Evolutionary conservation across 192 early-diverging fungal species (phyloP), one percentile per base, ranked within the genome.

Genomic region (Coemansia javaensis): DNA sequence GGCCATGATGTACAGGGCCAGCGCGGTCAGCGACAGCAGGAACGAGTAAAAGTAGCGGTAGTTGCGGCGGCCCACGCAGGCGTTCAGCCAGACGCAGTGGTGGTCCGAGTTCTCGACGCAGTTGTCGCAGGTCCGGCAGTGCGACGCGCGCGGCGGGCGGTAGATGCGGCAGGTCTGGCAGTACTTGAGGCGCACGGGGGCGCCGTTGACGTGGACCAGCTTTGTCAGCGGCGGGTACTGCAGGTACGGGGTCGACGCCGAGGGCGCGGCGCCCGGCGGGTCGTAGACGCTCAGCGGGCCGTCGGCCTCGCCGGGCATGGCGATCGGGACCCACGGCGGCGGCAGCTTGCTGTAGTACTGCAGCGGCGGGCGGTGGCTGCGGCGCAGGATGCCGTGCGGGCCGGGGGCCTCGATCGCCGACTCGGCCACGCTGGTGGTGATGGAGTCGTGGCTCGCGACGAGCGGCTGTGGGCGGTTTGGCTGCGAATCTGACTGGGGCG

Each of bases 81-180:
- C 94, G 55, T 86, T 90, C 7, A 90, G 85, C 93, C 93, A 97
- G 20, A 90, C 86, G 59, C 94, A 97, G 62, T 97, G 90, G 50
- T 92, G 88, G 67, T 91, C 88, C 45, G 83, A 81, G 47, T 84
- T 81, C 56, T 88, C 86, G 40, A 97, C 90, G 66, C 94, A 97
- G 51, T 90, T 89, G 63, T 94, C 84, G 75, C 94, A 97, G 53
- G 79, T 74, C 31, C 78, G 65, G 59, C 94, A 97, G 64, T 97
- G 94, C 30, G 84, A 88, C 25, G 89, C 77, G 21, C 94, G 77
- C 21, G 90, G 90, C 10, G 91, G 89, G 7, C 91, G 78, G 72
- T 91, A 97, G 21, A 91, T 89, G 12, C 77, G 75, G 58, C 91
- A 97, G 2, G 91, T 90, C 24, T 85, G 80, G 75, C 94, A 97